These are phyloP conservation scores for Cylindrotheca closterium DNA, from an alignment of 108 stramenopile genomes.

Conservation along the genomic window DNA sequence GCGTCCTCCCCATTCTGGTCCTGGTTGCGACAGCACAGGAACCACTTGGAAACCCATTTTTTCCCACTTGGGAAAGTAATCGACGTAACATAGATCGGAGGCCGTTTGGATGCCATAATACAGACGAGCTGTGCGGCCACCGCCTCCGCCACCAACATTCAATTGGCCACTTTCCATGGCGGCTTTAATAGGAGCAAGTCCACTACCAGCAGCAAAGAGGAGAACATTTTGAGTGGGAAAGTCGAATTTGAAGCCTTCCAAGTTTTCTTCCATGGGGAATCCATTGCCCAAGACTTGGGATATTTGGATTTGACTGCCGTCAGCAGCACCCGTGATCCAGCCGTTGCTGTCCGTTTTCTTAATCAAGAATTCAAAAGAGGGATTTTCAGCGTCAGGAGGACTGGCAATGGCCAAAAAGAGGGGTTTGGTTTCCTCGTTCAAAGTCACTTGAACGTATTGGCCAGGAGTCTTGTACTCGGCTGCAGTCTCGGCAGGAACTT, in stretches of 20 bases:
- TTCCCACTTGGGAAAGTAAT: constrained; percentile 84
- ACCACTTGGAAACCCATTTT: constrained; percentile 77
- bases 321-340: constrained; percentile 53
- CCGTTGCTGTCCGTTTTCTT: constrained; percentile 84
- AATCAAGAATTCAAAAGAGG: constrained; percentile 84
- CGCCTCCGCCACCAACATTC: constrained; percentile 45
- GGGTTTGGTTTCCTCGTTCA: constrained; percentile 64
- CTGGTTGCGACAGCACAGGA: constrained; percentile 75
- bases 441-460: constrained; percentile 76
- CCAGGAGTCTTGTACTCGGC: constrained; percentile 68
- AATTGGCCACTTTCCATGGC: constrained; percentile 82
- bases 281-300: constrained; percentile 90
- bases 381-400: constrained; percentile 51
- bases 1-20: constrained; percentile 64
- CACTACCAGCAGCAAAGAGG: constrained; percentile 83
- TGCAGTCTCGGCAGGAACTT: constrained; percentile 55
- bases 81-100: constrained; percentile 79
- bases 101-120: constrained; percentile 84
- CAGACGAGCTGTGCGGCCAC: constrained; percentile 70
- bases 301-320: constrained; percentile 52
- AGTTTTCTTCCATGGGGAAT: constrained; percentile 79
- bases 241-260: constrained; percentile 89
- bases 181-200: constrained; percentile 91
- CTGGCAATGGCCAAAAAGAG: constrained; percentile 85
- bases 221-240: constrained; percentile 89